Evolutionary conservation across 2,329 filamentous ascomycete species (phyloP), one percentile per base, ranked within the genome.

Genomic region (Aureobasidium sp.): DNA sequence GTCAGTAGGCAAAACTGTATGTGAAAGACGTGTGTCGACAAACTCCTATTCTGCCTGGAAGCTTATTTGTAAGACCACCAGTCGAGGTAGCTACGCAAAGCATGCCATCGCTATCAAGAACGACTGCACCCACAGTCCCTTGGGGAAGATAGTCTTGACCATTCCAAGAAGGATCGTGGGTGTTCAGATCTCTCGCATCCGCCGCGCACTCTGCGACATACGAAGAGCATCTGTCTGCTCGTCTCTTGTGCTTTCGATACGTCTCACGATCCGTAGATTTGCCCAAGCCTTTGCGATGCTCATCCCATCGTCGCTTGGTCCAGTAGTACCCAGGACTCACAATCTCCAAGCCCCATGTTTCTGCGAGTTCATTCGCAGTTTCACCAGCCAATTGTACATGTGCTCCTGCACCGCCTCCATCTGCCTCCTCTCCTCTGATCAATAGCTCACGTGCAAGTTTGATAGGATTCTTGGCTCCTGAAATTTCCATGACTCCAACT

Each of bases 11-110:
- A 30, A 16, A 3, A n/a, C 6, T 25, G 8, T 34, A 8, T 21
- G 2, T 13, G n/a, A 27, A 29, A 47, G n/a, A 39, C 14, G 9
- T 21, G 16, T 30, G 16, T 32, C 3, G 8, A 59, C 54, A 21
- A 10, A 59, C 54, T 0, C 91, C 91, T 65, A 96, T 87, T 25
- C 91, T 80, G 0, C 91, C 91, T 0, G 89, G 89, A 60, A 93
- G 76, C 77, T 96, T 96, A 72, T 96, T 96, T 27, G 91, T 96
- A 73, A 96, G 72, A 0, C 91, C 91, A 5, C 91, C 91, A 0
- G 83, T 86, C 39, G 81, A 84, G 0, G 84, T 86, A 3, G 84
- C 84, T 49, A 79, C 80, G 59, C 89, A 91, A 3, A 95, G 73
- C 3, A 88, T 84, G 0, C 91, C 91, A 44, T 85, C 82, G n/a